phyloP scores from a whole-genome alignment of 352 stramenopile species.

The Phytophthora cactorum region DNA sequence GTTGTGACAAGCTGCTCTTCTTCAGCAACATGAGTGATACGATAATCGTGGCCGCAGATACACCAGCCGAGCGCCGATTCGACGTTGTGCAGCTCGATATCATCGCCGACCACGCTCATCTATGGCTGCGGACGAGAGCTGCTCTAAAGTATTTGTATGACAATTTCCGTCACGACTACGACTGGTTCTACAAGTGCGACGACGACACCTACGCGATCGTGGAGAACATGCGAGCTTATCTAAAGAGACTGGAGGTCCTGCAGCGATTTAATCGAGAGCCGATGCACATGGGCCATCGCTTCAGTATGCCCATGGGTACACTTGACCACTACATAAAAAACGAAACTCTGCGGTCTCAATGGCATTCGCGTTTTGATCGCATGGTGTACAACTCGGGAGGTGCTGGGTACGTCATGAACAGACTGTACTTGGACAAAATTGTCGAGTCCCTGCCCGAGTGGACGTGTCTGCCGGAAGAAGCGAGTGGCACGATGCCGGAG shows the following conservation, averaged over 20 bases:
- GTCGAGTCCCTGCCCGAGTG: constrained; percentile 48
- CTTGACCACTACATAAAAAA: constrained; percentile 73
- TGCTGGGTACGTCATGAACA: constrained; percentile 76
- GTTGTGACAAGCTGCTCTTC: constrained; percentile 78
- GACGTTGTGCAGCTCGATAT: constrained; percentile 70
- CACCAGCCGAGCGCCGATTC: constrained; percentile 29
- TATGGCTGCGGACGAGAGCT: constrained; percentile 78
- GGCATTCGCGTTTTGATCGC: constrained; percentile 47
- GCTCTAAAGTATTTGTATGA: constrained; percentile 67
- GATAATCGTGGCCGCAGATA: constrained; percentile 45
- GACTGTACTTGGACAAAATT: constrained; percentile 69
- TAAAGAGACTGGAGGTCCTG: constrained; percentile 65
- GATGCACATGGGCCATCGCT: constrained; percentile 81
- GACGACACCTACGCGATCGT: constrained; percentile 80
- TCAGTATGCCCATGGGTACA: constrained; percentile 58
- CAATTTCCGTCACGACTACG: constrained; percentile 71
- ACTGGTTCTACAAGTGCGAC: constrained; percentile 88
- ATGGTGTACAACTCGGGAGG: constrained; percentile 84
- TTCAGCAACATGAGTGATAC: constrained; percentile 78
- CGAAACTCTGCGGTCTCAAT: constrained; percentile 45
- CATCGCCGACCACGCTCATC: constrained; percentile 69
- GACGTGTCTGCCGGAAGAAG: constrained; percentile 62
- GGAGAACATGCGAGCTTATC: constrained; percentile 71
- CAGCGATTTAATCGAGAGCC: constrained; percentile 53
- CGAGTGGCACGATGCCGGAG: constrained; percentile 69